These are phyloP conservation scores for Boletus sp. DNA, from an alignment of 1,284 basidiomycete genomes.

Conservation along the genomic window DNA sequence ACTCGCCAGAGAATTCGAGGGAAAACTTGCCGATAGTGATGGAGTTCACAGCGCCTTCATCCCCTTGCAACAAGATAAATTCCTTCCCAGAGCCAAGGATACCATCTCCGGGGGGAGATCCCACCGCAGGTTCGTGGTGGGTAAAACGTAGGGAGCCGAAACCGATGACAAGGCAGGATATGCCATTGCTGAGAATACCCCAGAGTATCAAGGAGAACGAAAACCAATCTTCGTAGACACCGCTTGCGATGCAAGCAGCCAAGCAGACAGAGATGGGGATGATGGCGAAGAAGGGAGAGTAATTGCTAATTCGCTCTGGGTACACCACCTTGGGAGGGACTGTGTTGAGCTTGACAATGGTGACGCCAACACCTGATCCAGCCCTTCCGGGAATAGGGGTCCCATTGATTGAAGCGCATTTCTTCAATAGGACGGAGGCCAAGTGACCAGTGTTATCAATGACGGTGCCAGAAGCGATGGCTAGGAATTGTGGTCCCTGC, in stretches of 20 bases:
- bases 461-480: constrained; percentile 19
- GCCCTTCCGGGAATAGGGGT: constrained; percentile 20
- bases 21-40: constrained; percentile 31
- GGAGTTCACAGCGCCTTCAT: constrained; percentile 32
- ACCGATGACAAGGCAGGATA: constrained; percentile 34
- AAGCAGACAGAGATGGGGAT: constrained; percentile 29
- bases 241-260: constrained; percentile 25
- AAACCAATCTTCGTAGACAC: constrained; percentile 31
- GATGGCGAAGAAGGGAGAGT: constrained; percentile 19
- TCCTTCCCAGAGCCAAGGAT: constrained; percentile 23
- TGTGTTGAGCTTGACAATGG: constrained; percentile 20
- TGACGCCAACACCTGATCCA: constrained; percentile 27
- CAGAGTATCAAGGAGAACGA: constrained; percentile 34
- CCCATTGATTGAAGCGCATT: constrained; percentile 10
- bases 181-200: constrained; percentile 34
- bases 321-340: constrained; percentile 13
- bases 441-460: constrained; percentile 25
- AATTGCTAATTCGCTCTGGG: constrained; percentile 16
- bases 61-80: constrained; percentile 27
- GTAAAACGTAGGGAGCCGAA: constrained; percentile 25
- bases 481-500: constrained; percentile 29
- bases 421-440: constrained; percentile 21
- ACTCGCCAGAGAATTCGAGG: constrained; percentile 21
- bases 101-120: constrained; percentile 31
- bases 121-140: constrained; percentile 26